Percentiles rank a stretch among this genome's conserved stretches.
Evolutionary conservation across 148 eudicot genomes (phyloP).

Genomic region (Nepenthes mirabilis): DNA sequence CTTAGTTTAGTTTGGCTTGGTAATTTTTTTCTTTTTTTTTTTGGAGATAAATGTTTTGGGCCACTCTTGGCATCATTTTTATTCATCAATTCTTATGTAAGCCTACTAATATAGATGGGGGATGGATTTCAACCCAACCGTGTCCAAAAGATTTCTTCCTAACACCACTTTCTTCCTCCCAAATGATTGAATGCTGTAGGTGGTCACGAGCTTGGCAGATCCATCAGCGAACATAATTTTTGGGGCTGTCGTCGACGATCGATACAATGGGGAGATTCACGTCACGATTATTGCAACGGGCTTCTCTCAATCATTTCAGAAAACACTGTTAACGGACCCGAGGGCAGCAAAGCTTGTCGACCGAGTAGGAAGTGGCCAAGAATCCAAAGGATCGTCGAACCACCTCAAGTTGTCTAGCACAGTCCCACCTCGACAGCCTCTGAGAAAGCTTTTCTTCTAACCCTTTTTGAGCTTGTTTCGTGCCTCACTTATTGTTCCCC

Average conservation of each 20-base stretch:
- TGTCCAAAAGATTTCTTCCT: too few species aligned
- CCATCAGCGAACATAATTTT: slow-evolving; percentile 97
- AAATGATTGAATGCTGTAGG: slow-evolving; percentile 20
- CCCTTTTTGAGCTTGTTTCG: not conserved
- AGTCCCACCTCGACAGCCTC: slow-evolving; percentile 35
- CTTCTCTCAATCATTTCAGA: slow-evolving; percentile 90
- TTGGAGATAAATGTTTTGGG: too few species aligned
- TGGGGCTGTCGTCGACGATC: slow-evolving; percentile 97
- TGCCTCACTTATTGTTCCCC: not conserved
- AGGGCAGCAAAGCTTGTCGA: slow-evolving; percentile 51
- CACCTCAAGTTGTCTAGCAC: slow-evolving; percentile 23
- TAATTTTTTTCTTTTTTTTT: too few species aligned
- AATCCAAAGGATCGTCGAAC: slow-evolving; percentile 26
- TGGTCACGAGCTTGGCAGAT: slow-evolving; percentile 94
- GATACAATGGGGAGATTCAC: slow-evolving; percentile 93
- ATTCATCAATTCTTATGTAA: too few species aligned
- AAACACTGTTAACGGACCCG: slow-evolving; percentile 69
- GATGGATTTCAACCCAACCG: too few species aligned
- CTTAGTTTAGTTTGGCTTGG: too few species aligned
- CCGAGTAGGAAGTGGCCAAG: slow-evolving; percentile 27
- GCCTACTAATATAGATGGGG: too few species aligned
- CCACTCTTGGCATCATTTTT: too few species aligned
- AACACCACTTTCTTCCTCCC: too few species aligned
- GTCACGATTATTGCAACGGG: slow-evolving; percentile 95
- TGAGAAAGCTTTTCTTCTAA: slow-evolving; percentile 69